Percentiles rank a stretch among this genome's conserved stretches.
phyloP scores from a whole-genome alignment of 2,329 filamentous ascomycete genomes.

The Exophiala aquamarina region DNA sequence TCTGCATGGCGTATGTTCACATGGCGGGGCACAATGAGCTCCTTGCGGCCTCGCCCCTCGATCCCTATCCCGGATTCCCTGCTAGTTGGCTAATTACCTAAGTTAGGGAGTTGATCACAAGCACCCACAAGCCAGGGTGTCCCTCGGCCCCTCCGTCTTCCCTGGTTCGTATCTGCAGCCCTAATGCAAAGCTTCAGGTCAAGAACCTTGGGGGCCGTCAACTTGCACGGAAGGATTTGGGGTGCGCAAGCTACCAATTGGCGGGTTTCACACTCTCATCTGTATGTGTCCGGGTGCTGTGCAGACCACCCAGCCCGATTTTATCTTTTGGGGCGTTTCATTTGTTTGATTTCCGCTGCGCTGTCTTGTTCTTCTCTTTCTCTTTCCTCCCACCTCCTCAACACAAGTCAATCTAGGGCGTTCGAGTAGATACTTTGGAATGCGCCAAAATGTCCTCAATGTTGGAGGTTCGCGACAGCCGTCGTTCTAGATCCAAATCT shows the following conservation, averaged over 20 bases:
- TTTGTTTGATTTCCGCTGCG: too few relatives aligned
- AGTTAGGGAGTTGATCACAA: too few relatives aligned
- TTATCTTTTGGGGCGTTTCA: neutral
- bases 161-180: slow-evolving; percentile 11
- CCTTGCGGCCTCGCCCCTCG: too few relatives aligned
- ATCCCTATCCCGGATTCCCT: too few relatives aligned
- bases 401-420: neutral
- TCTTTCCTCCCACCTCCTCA: neutral
- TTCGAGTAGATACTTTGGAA: neutral
- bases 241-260: too few relatives aligned
- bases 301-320: neutral
- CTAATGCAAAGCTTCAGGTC: slow-evolving; percentile 18
- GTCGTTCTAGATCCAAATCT: slow-evolving; percentile 46
- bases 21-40: too few relatives aligned
- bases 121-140: too few relatives aligned
- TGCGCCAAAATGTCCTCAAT: slow-evolving; percentile 18
- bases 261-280: too few relatives aligned
- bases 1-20: too few relatives aligned
- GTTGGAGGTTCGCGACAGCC: slow-evolving; percentile 24
- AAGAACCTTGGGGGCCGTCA: slow-evolving; percentile 15
- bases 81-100: too few relatives aligned
- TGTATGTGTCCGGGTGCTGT: too few relatives aligned
- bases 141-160: neutral
- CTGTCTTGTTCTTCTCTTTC: neutral
- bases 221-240: too few relatives aligned